Conservation (phyloP, 352 stramenopile species). For the Pythium phragmiticola region DNA sequence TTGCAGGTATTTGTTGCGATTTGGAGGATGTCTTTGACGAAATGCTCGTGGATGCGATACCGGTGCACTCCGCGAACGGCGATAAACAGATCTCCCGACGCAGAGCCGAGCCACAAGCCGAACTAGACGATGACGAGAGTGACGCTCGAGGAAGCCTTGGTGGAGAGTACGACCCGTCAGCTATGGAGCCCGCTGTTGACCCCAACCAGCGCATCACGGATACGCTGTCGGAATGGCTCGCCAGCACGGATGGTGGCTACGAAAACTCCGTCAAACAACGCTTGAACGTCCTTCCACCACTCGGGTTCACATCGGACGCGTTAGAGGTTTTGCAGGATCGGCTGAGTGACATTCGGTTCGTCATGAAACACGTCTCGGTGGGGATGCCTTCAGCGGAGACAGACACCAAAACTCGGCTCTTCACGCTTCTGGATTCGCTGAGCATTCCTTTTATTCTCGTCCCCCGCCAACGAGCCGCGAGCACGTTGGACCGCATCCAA, state of each 20-base stretch:
- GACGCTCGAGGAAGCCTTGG: background rate
- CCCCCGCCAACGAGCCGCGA: constrained; percentile 2
- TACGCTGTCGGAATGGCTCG: constrained; percentile 10
- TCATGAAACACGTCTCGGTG: background rate
- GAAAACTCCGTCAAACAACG: background rate
- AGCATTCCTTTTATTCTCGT: constrained; percentile 3
- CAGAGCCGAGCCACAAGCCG: background rate
- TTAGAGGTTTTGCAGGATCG: background rate
- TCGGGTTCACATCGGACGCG: background rate
- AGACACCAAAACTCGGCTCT: background rate
- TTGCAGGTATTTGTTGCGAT: background rate
- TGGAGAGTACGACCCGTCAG: background rate
- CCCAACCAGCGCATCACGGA: background rate
- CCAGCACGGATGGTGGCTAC: background rate
- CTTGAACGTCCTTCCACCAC: background rate
- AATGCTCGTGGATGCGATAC: background rate
- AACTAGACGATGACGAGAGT: background rate
- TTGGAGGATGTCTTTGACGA: constrained; percentile 7
- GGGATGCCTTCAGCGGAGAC: background rate
- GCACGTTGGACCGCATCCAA: constrained; percentile 7
- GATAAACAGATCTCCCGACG: background rate
- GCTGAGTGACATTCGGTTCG: background rate
- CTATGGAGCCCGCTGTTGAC: background rate
- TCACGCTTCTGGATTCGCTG: constrained; percentile 1
- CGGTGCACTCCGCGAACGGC: background rate